Conservation (phyloP, 2,329 filamentous ascomycete species). For the Colletotrichum melonis region DNA sequence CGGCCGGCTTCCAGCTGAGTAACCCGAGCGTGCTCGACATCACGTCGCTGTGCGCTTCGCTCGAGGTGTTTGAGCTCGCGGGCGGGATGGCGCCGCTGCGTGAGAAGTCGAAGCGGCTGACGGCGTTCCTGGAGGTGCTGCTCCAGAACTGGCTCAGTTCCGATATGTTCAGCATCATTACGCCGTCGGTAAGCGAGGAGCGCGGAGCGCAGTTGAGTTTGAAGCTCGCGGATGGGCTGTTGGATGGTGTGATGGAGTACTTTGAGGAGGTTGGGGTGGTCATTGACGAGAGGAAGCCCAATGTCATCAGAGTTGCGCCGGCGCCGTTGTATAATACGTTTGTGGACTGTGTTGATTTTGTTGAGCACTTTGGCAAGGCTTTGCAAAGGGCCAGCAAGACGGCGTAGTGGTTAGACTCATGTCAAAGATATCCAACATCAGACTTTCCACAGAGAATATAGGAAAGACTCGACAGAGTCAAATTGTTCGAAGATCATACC, state of each 20-base stretch:
- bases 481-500: no score
- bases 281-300: conserved; percentile 83
- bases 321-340: conserved; percentile 85
- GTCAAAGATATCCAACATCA: background rate
- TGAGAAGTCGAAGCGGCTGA: conserved; percentile 74
- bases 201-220: conserved; percentile 84
- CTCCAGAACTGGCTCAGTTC: conserved; percentile 50
- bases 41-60: conserved; percentile 75
- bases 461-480: no score
- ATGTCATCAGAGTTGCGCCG: conserved; percentile 83
- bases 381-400: conserved; percentile 24
- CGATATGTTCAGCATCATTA: conserved; percentile 68
- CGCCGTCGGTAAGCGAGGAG: conserved; percentile 70
- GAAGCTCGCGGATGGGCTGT: conserved; percentile 69
- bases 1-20: conserved; percentile 84
- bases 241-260: conserved; percentile 72
- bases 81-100: conserved; percentile 71
- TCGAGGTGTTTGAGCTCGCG: conserved; percentile 77
- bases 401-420: background rate
- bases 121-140: conserved; percentile 77
- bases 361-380: conserved; percentile 41
- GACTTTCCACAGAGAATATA: no score
- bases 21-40: conserved; percentile 84
- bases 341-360: conserved; percentile 61
- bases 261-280: conserved; percentile 76